Evolutionary conservation across 129 eudicot genomes (phyloP), one percentile per base, ranked within the genome.

Genomic region (Tagetes erecta): DNA sequence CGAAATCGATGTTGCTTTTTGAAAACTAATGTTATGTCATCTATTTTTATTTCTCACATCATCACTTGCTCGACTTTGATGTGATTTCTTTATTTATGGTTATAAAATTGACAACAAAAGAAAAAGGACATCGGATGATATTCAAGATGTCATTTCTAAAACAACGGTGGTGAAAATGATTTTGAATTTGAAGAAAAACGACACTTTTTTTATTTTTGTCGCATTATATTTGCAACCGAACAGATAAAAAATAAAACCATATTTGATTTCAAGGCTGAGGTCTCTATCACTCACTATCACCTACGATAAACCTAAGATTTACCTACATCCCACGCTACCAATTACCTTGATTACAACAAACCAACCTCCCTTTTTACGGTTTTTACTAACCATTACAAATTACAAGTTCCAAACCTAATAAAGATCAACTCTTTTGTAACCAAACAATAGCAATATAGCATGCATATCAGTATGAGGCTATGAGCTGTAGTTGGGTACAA

Each of bases 401-500:
- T 67, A 42, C 33, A 52, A 33, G 33, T 56, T 14, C 56, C 47
- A 13, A 68, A 40, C 36, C 42, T 27, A 40, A 52, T 31, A 55
- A 76, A 11, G 9, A 44, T 47, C 46, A 46, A 70, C 30, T 10
- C 70, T 36, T 13, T 46, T 59, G 53, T 77, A 64, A 78, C 71
- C 71, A 70, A 70, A 70, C 55, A 78, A 56, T 51, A 42, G 8
- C 47, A 70, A 44, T 70, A 56, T 51, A 42, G 8, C 47, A 38
- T 45, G 59, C 68, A 59, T 34, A 45, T 35, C 5, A 6, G 33
- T 14, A 53, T 31, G 66, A 78, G 76, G 27, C 27, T 40, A 45
- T 77, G 66, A 78, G 76, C 70, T 77, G 70, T 77, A 77, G 20
- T 30, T 70, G 12, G 65, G 71, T 60, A 51, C 63, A 77, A 47